Conservation (phyloP, 768 basidiomycete genomes). For the Boletus rufocinnamomeus region DNA sequence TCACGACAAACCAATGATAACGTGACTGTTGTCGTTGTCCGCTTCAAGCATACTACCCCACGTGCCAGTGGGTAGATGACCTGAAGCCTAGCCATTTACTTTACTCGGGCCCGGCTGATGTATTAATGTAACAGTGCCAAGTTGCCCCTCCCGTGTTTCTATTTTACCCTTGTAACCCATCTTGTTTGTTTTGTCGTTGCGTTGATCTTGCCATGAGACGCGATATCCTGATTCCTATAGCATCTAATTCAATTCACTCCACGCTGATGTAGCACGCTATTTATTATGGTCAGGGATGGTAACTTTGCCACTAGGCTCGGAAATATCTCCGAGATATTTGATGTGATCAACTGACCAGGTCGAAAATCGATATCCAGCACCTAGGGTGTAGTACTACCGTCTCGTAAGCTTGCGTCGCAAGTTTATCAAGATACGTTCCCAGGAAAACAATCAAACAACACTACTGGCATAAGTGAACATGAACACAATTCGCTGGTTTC, state of each 20-base stretch:
- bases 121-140: conserved; percentile 13
- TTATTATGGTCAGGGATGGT: neutral
- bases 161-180: conserved; percentile 6
- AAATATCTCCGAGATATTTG: neutral
- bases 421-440: neutral
- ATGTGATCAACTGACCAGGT: neutral
- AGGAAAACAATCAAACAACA: neutral
- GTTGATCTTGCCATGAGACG: conserved; percentile 1
- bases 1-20: conserved; percentile 92
- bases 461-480: too few relatives aligned
- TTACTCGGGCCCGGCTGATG: neutral
- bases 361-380: neutral
- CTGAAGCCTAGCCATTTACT: neutral
- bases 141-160: neutral
- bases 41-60: conserved; percentile 55
- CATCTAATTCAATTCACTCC: neutral
- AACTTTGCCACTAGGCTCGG: neutral
- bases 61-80: conserved; percentile 15
- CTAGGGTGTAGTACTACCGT: neutral
- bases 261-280: conserved; percentile 6
- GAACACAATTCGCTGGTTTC: too few relatives aligned
- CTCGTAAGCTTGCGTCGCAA: neutral
- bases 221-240: neutral
- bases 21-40: conserved; percentile 86
- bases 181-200: conserved; percentile 6